Conservation (phyloP, 257 asterid species). For the Pogostemon cablin region DNA sequence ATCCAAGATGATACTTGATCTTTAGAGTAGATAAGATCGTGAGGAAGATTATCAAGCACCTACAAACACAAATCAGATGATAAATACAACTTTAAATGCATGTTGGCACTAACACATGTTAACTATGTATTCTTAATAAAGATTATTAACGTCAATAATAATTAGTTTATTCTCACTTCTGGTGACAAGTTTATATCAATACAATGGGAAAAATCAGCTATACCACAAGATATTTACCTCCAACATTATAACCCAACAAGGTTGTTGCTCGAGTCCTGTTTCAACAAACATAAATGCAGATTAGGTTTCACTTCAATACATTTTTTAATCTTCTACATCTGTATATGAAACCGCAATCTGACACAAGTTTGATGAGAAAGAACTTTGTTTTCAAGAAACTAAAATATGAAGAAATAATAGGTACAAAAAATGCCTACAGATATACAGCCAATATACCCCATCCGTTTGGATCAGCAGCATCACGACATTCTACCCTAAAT, state of each 20-base stretch:
- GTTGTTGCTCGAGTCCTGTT: conserved; percentile 79
- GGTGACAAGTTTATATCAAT: not conserved
- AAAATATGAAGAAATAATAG: conserved; percentile 26
- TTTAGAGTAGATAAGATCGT: conserved; percentile 83
- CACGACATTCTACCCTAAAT: conserved; percentile 88
- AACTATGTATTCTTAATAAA: not conserved
- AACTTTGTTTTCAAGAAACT: conserved; percentile 9
- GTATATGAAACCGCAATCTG: not conserved
- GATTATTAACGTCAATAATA: conserved; percentile 21
- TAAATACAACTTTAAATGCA: conserved; percentile 3
- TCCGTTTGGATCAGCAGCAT: conserved; percentile 88
- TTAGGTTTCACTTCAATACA: conserved; percentile 15
- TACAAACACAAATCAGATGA: conserved; percentile 27
- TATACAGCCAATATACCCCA: conserved; percentile 68
- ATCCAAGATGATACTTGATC: conserved; percentile 86
- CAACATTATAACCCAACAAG: conserved; percentile 98
- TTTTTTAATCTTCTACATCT: conserved; percentile 8
- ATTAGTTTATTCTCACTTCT: conserved; percentile 17
- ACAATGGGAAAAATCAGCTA: conserved; percentile 13
- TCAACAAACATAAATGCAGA: conserved; percentile 36
- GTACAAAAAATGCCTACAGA: conserved; percentile 30
- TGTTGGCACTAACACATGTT: not conserved
- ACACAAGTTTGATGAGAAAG: conserved; percentile 25
- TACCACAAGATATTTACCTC: conserved; percentile 59
- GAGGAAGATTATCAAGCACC: conserved; percentile 99